Conservation (phyloP, 192 early-diverging fungal genomes). For the Gryganskiella cystojenkinii region DNA sequence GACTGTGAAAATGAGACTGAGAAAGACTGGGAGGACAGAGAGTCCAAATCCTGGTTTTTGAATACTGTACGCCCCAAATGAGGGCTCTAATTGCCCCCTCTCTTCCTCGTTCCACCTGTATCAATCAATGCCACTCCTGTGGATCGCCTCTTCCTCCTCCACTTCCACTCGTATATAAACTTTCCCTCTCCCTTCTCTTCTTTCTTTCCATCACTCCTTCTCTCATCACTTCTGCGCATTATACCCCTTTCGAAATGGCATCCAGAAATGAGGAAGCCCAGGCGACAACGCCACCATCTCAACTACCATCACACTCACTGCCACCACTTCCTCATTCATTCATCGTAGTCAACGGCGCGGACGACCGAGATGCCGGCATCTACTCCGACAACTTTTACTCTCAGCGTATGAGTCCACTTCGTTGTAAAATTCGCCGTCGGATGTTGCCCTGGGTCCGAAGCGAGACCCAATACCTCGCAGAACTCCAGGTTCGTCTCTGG, state of each 20-base stretch:
- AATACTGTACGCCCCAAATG: no score
- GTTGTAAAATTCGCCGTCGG: conserved; percentile 49
- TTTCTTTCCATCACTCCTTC: background rate
- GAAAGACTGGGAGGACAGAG: no score
- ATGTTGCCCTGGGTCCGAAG: conserved; percentile 58
- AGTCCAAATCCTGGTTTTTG: no score
- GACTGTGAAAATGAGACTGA: no score
- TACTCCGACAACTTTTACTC: conserved; percentile 62
- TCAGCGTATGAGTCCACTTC: conserved; percentile 49
- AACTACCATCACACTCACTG: no score
- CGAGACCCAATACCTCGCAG: conserved; percentile 56
- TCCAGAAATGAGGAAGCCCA: no score
- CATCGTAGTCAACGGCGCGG: conserved; percentile 42
- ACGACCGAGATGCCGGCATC: conserved; percentile 62
- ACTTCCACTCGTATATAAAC: no score
- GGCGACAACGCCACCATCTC: no score
- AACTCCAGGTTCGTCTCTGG: conserved; percentile 63
- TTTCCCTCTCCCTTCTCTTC: background rate
- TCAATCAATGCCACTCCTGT: no score
- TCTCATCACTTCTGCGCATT: background rate
- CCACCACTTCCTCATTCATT: conserved; percentile 9
- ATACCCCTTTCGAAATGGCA: background rate
- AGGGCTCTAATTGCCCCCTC: no score
- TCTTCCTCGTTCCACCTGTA: no score
- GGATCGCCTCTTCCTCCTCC: background rate